Evolutionary conservation across 2,329 filamentous ascomycete genomes (phyloP).

Genomic region (Spiromastix sp.): DNA sequence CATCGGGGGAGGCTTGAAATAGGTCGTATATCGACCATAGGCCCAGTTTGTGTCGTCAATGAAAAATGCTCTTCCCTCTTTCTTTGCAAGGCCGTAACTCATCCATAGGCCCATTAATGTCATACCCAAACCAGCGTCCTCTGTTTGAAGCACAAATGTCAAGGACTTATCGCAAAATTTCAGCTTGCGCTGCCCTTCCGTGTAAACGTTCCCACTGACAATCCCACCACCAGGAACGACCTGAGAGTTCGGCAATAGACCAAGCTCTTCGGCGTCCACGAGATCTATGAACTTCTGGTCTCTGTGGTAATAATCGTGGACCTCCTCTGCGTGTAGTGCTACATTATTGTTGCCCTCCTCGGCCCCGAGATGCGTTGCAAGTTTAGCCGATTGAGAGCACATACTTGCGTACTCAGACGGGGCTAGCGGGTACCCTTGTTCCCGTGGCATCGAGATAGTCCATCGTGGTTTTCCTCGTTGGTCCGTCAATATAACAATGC

Average conservation of each 20-base stretch:
- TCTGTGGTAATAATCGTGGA: slow-evolving; percentile 46
- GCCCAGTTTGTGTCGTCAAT: slow-evolving; percentile 76
- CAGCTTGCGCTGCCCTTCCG: slow-evolving; percentile 9
- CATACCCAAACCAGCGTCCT: slow-evolving; percentile 66
- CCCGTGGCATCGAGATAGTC: slow-evolving; percentile 69
- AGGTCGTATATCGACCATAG: slow-evolving; percentile 63
- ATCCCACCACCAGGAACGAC: slow-evolving; percentile 4
- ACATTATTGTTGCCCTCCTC: slow-evolving; percentile 30
- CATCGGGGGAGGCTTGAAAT: slow-evolving; percentile 57
- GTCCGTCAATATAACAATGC: slow-evolving; percentile 61
- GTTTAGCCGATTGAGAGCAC: slow-evolving; percentile 55
- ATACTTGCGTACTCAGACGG: slow-evolving; percentile 59
- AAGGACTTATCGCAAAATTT: slow-evolving; percentile 59
- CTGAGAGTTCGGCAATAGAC: slow-evolving; percentile 44
- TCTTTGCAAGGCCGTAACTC: slow-evolving; percentile 67
- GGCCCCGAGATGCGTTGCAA: slow-evolving; percentile 48
- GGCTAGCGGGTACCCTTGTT: slow-evolving; percentile 55
- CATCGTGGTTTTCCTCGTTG: slow-evolving; percentile 55
- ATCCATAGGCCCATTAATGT: slow-evolving; percentile 73
- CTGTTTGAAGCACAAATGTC: slow-evolving; percentile 66
- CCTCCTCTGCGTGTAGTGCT: slow-evolving; percentile 13
- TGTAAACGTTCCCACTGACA: slow-evolving; percentile 27
- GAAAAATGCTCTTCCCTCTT: slow-evolving; percentile 68
- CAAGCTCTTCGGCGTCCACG: slow-evolving; percentile 55
- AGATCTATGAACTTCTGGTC: slow-evolving; percentile 68